Conservation (phyloP, 2,329 filamentous ascomycete species). For the Nannizziopsis barbatae region DNA sequence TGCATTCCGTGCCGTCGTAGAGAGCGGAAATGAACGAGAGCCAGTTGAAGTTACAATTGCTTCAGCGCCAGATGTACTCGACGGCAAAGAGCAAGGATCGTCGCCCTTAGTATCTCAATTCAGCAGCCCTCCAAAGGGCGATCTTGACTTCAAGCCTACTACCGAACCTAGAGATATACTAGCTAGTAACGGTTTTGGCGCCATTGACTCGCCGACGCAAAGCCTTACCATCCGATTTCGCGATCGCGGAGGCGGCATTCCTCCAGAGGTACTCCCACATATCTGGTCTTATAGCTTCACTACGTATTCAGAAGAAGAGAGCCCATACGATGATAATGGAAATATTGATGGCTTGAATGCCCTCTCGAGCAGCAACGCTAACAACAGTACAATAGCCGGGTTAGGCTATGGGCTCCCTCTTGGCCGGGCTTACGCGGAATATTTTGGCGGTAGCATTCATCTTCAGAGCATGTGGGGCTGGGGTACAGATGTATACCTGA, state of each 20-base stretch:
- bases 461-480: conserved; percentile 95
- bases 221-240: conserved; percentile 92
- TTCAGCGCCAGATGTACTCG: conserved; percentile 46
- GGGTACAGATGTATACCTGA: conserved; percentile 62
- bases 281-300: conserved; percentile 98
- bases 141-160: conserved; percentile 25
- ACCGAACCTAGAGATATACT: conserved; percentile 16
- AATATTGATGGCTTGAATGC: conserved; percentile 60
- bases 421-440: conserved; percentile 89
- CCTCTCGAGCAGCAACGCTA: conserved; percentile 59
- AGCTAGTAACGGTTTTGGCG: conserved; percentile 22
- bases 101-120: conserved; percentile 7
- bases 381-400: conserved; percentile 76
- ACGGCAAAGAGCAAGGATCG: conserved; percentile 17
- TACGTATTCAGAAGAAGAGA: conserved; percentile 66
- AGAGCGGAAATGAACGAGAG: conserved; percentile 65
- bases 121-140: conserved; percentile 18
- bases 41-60: conserved; percentile 90
- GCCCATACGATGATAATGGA: conserved; percentile 39
- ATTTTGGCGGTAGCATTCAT: conserved; percentile 88
- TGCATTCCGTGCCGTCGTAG: conserved; percentile 84
- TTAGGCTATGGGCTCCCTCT: conserved; percentile 86
- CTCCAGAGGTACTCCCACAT: conserved; percentile 67
- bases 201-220: conserved; percentile 44
- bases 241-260: conserved; percentile 88